Base-by-base conservation (phyloP, 331 rosid species). In the Malus hybrid region DNA sequence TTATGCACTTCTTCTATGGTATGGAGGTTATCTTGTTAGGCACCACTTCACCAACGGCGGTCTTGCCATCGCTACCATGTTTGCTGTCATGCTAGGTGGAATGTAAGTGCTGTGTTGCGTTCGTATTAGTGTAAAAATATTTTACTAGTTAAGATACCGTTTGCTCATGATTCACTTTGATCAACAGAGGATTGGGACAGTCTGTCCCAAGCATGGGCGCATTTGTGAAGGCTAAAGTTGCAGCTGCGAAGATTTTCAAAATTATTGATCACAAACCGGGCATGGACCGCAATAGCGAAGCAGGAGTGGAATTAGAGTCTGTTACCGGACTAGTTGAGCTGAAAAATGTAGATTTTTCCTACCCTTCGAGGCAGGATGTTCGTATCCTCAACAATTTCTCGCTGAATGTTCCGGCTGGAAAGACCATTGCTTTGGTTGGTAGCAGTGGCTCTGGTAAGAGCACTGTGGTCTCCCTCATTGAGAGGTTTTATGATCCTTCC, bases 361-460 rank as follows among this genome's bases (percentile, higher is more conserved):
- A 94, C 77, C 99, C 99, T 6, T 93, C 99, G 1, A 90, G 99
- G 79, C 96, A 91, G 1, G 97, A 94, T 7, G 93, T 89, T 84
- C 81, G 63, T 62, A 84, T 94, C 79, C 96, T 94, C 39, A 80
- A 89, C 60, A 75, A 92, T 48, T 92, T 94, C 82, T 86, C 87
- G 20, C 80, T 94, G 63, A 83, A 71, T 70, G 99, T 94, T 79
- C 97, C 99, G 20, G 97, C 99, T 0, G 99, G 97, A 62, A 94
- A 94, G 83, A 94, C 99, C 71, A 94, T 92, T 63, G 99, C 98
- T 70, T 82, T 94, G 81, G 98, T 94, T 7, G 98, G 98, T 57
- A 94, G 98, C 85, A 94, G 98, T 29, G 98, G 98, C 83, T 94
- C 98, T 11, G 98, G 98, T 62, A 94, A 94, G 89, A 94, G 97